These are phyloP conservation scores for Salix dunnii DNA, from an alignment of 345 rosid species.

Conservation along the genomic window DNA sequence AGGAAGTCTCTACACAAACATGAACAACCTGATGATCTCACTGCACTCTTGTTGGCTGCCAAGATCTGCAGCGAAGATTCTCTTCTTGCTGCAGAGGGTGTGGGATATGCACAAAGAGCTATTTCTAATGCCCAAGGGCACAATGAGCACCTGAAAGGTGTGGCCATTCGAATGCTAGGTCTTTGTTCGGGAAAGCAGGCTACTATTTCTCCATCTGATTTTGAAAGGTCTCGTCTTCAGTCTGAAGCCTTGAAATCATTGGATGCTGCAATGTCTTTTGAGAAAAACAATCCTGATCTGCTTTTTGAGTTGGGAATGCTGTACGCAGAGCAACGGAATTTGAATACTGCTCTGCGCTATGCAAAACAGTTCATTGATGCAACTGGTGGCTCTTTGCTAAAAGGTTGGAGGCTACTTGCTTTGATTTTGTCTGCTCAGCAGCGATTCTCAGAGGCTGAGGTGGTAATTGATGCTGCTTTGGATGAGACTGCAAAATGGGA, in stretches of 20 bases:
- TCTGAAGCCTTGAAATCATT: constrained; percentile 76
- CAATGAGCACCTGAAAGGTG: constrained; percentile 75
- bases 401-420: constrained; percentile 88
- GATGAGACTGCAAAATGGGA: constrained; percentile 95
- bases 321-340: constrained; percentile 81
- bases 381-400: constrained; percentile 75
- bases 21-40: constrained; percentile 67
- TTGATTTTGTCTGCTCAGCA: constrained; percentile 87
- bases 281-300: constrained; percentile 66
- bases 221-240: constrained; percentile 74
- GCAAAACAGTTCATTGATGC: constrained; percentile 72
- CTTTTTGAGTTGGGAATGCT: constrained; percentile 78
- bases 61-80: constrained; percentile 77
- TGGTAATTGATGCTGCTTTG: constrained; percentile 83
- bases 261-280: constrained; percentile 60
- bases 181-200: constrained; percentile 84
- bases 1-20: constrained; percentile 79
- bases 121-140: constrained; percentile 50
- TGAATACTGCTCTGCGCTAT: constrained; percentile 60
- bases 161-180: constrained; percentile 65
- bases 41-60: constrained; percentile 71
- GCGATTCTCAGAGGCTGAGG: constrained; percentile 78
- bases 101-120: constrained; percentile 65
- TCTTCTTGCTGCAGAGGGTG: constrained; percentile 79
- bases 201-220: constrained; percentile 69